A percentile compares a stretch with the other conserved stretches of the same genome.
These are phyloP conservation scores for Solanum hybrid DNA, from an alignment of 305 asterid species.

Conservation along the genomic window DNA sequence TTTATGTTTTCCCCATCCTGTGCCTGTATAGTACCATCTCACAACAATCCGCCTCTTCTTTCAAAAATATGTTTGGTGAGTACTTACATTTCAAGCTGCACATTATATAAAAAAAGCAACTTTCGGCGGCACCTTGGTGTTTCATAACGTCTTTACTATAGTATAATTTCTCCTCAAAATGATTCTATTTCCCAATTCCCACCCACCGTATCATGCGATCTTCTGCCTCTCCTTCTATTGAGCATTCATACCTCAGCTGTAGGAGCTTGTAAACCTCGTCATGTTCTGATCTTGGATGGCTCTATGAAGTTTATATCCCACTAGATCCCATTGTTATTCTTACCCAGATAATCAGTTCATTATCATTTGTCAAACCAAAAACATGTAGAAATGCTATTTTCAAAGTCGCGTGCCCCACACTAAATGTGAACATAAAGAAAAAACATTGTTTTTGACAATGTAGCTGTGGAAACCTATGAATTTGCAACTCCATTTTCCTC, in stretches of 20 bases:
- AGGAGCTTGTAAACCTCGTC: background rate
- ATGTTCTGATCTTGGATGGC: background rate
- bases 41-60: background rate
- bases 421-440: background rate
- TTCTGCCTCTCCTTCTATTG: background rate
- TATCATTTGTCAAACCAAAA: background rate
- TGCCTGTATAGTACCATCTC: background rate
- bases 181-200: background rate
- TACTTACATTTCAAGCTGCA: background rate
- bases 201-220: background rate
- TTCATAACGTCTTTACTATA: background rate
- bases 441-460: background rate
- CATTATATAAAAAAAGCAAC: background rate
- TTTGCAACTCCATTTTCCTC: background rate
- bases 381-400: background rate
- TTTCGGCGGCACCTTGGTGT: background rate
- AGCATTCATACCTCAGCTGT: background rate
- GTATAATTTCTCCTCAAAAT: background rate
- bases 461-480: background rate
- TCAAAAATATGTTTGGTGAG: background rate
- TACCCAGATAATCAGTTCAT: background rate
- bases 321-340: background rate
- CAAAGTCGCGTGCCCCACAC: background rate
- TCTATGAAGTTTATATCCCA: background rate
- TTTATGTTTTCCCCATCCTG: background rate